Conservation (phyloP, 2,329 filamentous ascomycete genomes). For the Hawksworthiomyces lignivorus region DNA sequence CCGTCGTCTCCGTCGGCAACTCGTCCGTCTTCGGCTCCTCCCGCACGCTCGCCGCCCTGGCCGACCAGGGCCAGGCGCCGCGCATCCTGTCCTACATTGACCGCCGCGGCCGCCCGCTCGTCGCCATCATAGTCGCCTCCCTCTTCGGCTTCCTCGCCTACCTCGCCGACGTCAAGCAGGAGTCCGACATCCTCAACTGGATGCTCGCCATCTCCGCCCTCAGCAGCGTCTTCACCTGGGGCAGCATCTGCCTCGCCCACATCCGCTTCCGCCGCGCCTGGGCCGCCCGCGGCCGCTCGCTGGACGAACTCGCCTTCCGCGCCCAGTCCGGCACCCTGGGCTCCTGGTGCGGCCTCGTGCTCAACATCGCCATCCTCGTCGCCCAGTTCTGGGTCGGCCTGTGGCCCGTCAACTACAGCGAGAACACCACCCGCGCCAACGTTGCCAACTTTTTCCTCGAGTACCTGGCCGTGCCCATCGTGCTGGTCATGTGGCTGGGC, state of each 20-base stretch:
- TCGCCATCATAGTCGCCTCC: constrained; percentile 62
- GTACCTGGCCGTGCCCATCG: constrained; percentile 63
- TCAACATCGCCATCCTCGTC: constrained; percentile 69
- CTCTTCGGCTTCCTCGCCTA: constrained; percentile 67
- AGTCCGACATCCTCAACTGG: constrained; percentile 66
- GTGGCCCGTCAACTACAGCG: constrained; percentile 57
- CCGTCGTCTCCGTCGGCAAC: constrained; percentile 86
- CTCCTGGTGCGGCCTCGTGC: constrained; percentile 68
- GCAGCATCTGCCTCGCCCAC: constrained; percentile 79
- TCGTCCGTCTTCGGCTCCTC: constrained; percentile 87
- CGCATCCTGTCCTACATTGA: constrained; percentile 73
- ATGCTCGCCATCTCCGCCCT: constrained; percentile 67
- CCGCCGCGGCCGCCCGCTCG: constrained; percentile 69
- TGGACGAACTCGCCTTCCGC: constrained; percentile 71
- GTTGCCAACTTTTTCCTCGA: constrained; percentile 65
- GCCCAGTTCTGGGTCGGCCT: constrained; percentile 87
- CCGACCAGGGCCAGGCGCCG: constrained; percentile 80
- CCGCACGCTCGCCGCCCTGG: constrained; percentile 79
- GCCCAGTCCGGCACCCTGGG: constrained; percentile 73
- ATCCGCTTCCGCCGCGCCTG: constrained; percentile 87
- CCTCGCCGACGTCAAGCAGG: constrained; percentile 57
- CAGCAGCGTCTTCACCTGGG: constrained; percentile 72
- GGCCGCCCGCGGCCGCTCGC: constrained; percentile 57
- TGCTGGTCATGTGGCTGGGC: constrained; percentile 57
- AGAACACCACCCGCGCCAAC: constrained; percentile 35